Evolutionary conservation across 2,329 filamentous ascomycete species (phyloP).

Genomic region (Alternaria consortialis): DNA sequence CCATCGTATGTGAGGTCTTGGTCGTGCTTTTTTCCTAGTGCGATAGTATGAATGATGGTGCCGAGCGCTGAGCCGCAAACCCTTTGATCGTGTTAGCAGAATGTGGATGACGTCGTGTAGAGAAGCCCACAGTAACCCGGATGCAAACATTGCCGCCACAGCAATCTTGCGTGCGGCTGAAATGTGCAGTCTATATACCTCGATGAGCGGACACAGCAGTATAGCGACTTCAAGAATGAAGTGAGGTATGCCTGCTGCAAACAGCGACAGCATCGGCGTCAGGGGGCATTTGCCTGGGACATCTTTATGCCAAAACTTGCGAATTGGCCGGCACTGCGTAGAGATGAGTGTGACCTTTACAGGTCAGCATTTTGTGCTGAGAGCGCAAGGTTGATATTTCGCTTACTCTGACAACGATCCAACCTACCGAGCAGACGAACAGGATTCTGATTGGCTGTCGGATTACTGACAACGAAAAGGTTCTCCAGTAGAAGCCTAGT

Average conservation of each 20-base stretch:
- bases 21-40: conserved; percentile 20
- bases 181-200: conserved; percentile 30
- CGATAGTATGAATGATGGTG: conserved; percentile 28
- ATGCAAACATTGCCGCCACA: conserved; percentile 31
- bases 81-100: not conserved
- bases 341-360: conserved; percentile 25
- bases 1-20: conserved; percentile 34
- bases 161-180: conserved; percentile 26
- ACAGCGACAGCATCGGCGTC: conserved; percentile 31
- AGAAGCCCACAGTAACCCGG: conserved; percentile 20
- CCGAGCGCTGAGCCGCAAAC: conserved; percentile 32
- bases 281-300: conserved; percentile 26
- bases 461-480: conserved; percentile 28
- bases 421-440: conserved; percentile 17
- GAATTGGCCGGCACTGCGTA: conserved; percentile 30
- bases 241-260: conserved; percentile 28
- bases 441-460: conserved; percentile 32
- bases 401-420: conserved; percentile 31
- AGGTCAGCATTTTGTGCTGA: not conserved
- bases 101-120: not conserved
- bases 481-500: conserved; percentile 36
- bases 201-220: conserved; percentile 30
- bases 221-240: conserved; percentile 35
- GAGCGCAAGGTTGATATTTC: not conserved
- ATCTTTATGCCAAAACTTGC: conserved; percentile 29